These are phyloP conservation scores for Epichloe gansuensis DNA, from an alignment of 2,329 filamentous ascomycete species.

Conservation along the genomic window DNA sequence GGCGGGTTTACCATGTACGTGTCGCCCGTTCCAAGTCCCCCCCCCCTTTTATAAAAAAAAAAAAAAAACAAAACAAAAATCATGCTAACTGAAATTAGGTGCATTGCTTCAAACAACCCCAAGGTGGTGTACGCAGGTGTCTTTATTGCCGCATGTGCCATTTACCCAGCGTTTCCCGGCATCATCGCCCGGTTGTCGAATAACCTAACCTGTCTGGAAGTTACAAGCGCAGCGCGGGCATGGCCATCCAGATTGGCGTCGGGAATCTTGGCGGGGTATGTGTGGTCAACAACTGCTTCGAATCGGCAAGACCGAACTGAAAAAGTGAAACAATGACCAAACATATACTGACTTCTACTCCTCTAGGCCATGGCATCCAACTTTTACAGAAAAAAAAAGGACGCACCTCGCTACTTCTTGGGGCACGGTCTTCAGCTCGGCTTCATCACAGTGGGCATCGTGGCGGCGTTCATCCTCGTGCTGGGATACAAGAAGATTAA, in stretches of 20 bases:
- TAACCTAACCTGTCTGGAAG: slow-evolving; percentile 59
- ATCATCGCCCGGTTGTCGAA: slow-evolving; percentile 70
- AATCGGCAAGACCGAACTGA: neutral
- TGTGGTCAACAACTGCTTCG: neutral
- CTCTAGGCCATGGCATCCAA: slow-evolving; percentile 53
- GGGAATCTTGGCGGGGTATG: slow-evolving; percentile 43
- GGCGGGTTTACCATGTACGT: slow-evolving; percentile 43
- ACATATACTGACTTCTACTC: neutral
- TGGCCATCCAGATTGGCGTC: slow-evolving; percentile 50
- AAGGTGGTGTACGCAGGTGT: slow-evolving; percentile 58
- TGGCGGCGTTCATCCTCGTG: slow-evolving; percentile 30
- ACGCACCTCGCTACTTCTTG: slow-evolving; percentile 35
- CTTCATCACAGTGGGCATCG: slow-evolving; percentile 33
- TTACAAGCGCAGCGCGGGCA: slow-evolving; percentile 52
- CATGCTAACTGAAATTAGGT: slow-evolving; percentile 26
- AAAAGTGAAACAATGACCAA: too few relatives aligned
- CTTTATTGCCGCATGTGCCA: slow-evolving; percentile 64
- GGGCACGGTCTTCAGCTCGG: slow-evolving; percentile 38
- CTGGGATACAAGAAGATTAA: slow-evolving; percentile 46
- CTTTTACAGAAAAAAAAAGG: slow-evolving; percentile 44
- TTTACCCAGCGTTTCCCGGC: slow-evolving; percentile 69
- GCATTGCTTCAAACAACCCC: slow-evolving; percentile 43
- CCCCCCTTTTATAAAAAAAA: neutral
- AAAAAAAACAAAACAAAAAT: neutral
- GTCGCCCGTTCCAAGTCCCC: too few relatives aligned